These are phyloP conservation scores for Cryptococcus sp. DNA, from an alignment of 1,284 basidiomycete species.

Conservation along the genomic window DNA sequence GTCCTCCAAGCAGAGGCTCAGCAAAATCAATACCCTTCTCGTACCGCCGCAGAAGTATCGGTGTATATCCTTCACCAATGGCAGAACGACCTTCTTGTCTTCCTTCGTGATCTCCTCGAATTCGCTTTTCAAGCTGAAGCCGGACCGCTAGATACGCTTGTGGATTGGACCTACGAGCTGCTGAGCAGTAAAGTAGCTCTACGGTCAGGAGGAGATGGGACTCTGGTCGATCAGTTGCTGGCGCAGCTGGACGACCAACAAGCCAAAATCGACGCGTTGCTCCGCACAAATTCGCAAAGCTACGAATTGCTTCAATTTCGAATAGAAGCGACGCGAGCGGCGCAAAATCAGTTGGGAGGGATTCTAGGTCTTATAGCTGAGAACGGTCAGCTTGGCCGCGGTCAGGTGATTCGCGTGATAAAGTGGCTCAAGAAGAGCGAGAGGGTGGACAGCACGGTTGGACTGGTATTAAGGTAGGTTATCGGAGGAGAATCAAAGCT, in stretches of 20 bases:
- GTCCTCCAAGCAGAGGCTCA: slow-evolving; percentile 39
- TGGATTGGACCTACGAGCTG: slow-evolving; percentile 36
- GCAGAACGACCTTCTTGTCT: slow-evolving; percentile 34
- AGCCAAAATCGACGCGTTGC: slow-evolving; percentile 24
- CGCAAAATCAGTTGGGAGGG: slow-evolving; percentile 42
- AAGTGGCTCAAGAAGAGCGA: slow-evolving; percentile 48
- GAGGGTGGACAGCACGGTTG: slow-evolving; percentile 34
- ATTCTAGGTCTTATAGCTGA: slow-evolving; percentile 33
- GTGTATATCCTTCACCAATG: slow-evolving; percentile 41
- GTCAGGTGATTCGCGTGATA: slow-evolving; percentile 44
- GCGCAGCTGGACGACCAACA: slow-evolving; percentile 40
- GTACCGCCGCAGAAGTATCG: slow-evolving; percentile 40
- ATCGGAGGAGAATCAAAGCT: not conserved
- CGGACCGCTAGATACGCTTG: slow-evolving; percentile 33
- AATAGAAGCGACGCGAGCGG: slow-evolving; percentile 28
- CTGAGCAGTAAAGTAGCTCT: slow-evolving; percentile 23
- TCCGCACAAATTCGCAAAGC: slow-evolving; percentile 26
- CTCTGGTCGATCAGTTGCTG: slow-evolving; percentile 41
- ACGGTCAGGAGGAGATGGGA: slow-evolving; percentile 35
- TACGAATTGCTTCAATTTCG: slow-evolving; percentile 43
- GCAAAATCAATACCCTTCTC: slow-evolving; percentile 34
- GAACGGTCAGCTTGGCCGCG: slow-evolving; percentile 39
- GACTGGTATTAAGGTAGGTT: slow-evolving; percentile 31
- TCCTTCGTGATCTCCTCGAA: slow-evolving; percentile 36
- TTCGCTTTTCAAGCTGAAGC: slow-evolving; percentile 27